phyloP scores from a whole-genome alignment of 192 early-diverging fungal genomes.

The Backusella australiensis region DNA sequence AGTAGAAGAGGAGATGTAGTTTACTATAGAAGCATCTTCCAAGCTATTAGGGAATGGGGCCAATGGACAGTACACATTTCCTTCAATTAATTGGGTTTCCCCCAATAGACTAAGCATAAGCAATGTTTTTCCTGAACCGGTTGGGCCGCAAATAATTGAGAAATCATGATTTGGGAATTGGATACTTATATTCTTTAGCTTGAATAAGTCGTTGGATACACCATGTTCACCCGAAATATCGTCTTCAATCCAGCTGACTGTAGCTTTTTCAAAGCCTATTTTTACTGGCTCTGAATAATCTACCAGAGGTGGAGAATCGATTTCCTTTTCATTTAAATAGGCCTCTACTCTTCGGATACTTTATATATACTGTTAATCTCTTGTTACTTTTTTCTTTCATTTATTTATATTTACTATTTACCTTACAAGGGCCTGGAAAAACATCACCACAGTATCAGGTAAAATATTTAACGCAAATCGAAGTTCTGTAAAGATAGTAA shows the following conservation, averaged over 20 bases:
- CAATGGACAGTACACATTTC: constrained; percentile 36
- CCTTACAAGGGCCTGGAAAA: constrained; percentile 69
- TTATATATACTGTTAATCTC: background rate
- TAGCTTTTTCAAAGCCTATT: constrained; percentile 38
- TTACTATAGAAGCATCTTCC: background rate
- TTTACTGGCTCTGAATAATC: constrained; percentile 7
- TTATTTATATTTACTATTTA: background rate
- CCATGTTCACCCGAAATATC: background rate
- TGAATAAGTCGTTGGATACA: background rate
- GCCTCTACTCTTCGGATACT: constrained; percentile 39
- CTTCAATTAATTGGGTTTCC: constrained; percentile 42
- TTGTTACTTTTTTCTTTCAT: background rate
- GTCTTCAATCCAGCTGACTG: constrained; percentile 51
- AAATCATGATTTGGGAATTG: background rate
- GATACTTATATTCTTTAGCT: background rate
- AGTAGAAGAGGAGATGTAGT: background rate
- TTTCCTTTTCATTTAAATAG: constrained; percentile 45
- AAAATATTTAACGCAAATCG: constrained; percentile 81
- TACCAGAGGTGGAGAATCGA: constrained; percentile 24
- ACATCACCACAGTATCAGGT: constrained; percentile 68
- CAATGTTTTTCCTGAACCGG: constrained; percentile 68
- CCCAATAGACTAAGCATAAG: constrained; percentile 81
- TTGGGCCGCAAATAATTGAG: background rate
- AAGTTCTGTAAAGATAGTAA: constrained; percentile 86
- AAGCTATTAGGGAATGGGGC: background rate